A percentile compares a stretch with the other conserved stretches of the same genome.
These are phyloP conservation scores for Nigrospora sphaerica DNA, from an alignment of 2,329 filamentous ascomycete species.

Conservation along the genomic window DNA sequence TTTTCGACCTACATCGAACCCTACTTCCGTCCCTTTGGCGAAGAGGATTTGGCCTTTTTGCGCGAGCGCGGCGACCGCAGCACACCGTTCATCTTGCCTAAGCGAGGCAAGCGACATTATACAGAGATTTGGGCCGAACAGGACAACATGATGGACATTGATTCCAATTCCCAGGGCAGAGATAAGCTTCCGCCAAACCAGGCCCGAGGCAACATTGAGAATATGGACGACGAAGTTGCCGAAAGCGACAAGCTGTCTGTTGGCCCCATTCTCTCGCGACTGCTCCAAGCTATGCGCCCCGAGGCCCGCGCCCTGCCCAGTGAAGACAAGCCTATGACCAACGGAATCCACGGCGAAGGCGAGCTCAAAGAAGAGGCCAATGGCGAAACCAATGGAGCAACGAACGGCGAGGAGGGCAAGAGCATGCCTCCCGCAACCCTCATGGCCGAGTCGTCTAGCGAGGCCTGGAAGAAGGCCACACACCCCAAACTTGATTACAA, in stretches of 20 bases:
- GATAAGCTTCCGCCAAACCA: slow-evolving; percentile 73
- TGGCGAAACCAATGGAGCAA: slow-evolving; percentile 31
- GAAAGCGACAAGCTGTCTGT: slow-evolving; percentile 87
- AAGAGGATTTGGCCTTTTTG: slow-evolving; percentile 90
- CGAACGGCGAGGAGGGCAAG: slow-evolving; percentile 32
- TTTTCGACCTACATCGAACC: slow-evolving; percentile 92
- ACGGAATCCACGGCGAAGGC: slow-evolving; percentile 35
- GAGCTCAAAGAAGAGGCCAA: slow-evolving; percentile 48
- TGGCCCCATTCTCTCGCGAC: slow-evolving; percentile 74
- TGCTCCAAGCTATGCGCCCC: slow-evolving; percentile 75
- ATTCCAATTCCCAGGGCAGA: slow-evolving; percentile 52
- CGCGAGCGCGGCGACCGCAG: slow-evolving; percentile 83
- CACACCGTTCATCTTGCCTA: slow-evolving; percentile 78
- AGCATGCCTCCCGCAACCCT: slow-evolving; percentile 62
- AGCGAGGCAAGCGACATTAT: slow-evolving; percentile 78
- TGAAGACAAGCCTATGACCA: slow-evolving; percentile 51
- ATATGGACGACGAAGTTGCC: slow-evolving; percentile 77
- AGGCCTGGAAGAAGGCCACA: slow-evolving; percentile 71
- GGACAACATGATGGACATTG: slow-evolving; percentile 71
- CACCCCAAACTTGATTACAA: slow-evolving; percentile 75
- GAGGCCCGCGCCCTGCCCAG: slow-evolving; percentile 52
- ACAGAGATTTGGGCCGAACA: slow-evolving; percentile 91
- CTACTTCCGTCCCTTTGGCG: slow-evolving; percentile 80
- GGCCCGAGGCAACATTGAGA: slow-evolving; percentile 76
- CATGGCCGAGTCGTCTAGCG: slow-evolving; percentile 70